These are phyloP conservation scores for Venturia nashicola DNA, from an alignment of 2,329 filamentous ascomycete species.

Conservation along the genomic window DNA sequence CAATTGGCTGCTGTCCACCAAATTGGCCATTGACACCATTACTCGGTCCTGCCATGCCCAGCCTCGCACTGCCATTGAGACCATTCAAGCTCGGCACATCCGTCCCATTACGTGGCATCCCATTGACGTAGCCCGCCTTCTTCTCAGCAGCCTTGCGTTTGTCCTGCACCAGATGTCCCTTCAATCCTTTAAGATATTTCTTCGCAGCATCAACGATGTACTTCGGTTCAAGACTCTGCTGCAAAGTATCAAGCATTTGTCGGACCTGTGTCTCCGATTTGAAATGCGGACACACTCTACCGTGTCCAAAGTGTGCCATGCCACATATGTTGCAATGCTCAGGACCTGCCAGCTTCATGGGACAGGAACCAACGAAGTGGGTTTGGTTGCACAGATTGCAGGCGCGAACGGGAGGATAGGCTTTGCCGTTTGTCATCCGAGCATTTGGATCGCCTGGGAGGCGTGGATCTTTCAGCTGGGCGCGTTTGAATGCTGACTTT, in stretches of 20 bases:
- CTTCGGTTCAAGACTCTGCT: constrained; percentile 42
- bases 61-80: not conserved
- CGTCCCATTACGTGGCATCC: not conserved
- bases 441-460: not conserved
- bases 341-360: constrained; percentile 44
- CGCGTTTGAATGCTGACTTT: not conserved
- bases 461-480: not conserved
- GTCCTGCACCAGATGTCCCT: constrained; percentile 40
- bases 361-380: constrained; percentile 49
- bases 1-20: not conserved
- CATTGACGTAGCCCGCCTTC: not conserved
- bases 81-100: not conserved
- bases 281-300: constrained; percentile 50
- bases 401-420: constrained; percentile 6
- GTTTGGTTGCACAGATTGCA: constrained; percentile 43
- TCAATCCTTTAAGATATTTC: constrained; percentile 45
- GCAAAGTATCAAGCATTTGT: constrained; percentile 51
- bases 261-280: constrained; percentile 50
- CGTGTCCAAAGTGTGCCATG: constrained; percentile 41
- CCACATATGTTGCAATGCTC: constrained; percentile 55
- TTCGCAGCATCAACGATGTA: constrained; percentile 41
- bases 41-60: not conserved
- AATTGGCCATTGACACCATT: not conserved
- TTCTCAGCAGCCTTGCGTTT: constrained; percentile 31
- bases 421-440: constrained; percentile 2